phyloP scores from a whole-genome alignment of 495 filamentous ascomycete genomes.

The Letharia lupina region DNA sequence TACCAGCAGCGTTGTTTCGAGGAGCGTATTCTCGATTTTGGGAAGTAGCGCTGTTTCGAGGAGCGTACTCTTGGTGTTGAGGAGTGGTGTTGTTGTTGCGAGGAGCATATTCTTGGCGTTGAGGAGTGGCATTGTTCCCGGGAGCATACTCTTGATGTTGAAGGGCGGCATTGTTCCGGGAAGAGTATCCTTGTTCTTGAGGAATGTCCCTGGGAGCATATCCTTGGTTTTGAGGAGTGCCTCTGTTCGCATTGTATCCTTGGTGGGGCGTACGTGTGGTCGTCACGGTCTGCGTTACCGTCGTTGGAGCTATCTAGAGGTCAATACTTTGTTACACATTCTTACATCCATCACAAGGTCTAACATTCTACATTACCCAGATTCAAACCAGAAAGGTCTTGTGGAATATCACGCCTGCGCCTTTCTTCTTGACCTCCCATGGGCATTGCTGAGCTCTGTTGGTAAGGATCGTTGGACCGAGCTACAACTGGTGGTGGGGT shows the following conservation, averaged over 20 bases:
- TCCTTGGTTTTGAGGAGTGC: constrained; percentile 1
- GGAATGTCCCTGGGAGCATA: not conserved
- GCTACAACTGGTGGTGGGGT: not conserved
- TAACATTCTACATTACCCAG: constrained; percentile 13
- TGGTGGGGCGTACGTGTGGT: constrained; percentile 2
- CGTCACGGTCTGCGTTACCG: constrained; percentile 7
- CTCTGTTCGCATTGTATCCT: constrained; percentile 1
- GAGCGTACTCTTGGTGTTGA: not conserved
- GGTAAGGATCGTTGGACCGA: constrained; percentile 4
- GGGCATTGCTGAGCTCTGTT: constrained; percentile 6
- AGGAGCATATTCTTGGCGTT: not conserved
- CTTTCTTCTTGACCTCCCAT: constrained; percentile 3
- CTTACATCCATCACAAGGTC: not conserved
- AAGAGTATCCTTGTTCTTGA: not conserved
- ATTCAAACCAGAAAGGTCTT: constrained; percentile 14
- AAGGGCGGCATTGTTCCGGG: not conserved
- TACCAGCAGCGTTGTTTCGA: not conserved
- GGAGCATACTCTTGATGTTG: not conserved
- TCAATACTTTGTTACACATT: not conserved
- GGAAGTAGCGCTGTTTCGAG: not conserved
- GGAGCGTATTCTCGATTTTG: not conserved
- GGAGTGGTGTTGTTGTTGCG: not conserved
- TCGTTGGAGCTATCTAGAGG: constrained; percentile 11
- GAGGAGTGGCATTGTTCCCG: not conserved
- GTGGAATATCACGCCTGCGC: constrained; percentile 12